Base-by-base conservation (phyloP, 345 rosid genomes). In the Melastoma malabathricum region DNA sequence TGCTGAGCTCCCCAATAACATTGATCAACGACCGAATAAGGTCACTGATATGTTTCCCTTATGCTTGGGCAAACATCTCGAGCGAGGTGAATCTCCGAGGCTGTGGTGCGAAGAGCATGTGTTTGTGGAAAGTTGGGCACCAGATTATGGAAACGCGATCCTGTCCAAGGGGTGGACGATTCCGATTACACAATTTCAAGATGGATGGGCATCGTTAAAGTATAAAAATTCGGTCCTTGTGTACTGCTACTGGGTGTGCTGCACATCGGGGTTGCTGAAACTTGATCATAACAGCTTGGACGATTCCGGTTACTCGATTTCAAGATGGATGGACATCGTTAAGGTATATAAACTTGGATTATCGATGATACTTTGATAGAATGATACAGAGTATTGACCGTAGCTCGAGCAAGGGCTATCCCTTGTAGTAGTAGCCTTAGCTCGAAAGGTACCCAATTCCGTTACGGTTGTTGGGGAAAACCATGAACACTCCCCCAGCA, bases 91-190 rank as follows among this genome's bases (percentile, higher is more conserved):
- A 74, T 56, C 55, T 64, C 63, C 65, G 64, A 50, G 73, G 59
- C 31, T 64, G 75, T 57, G 66, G 75, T 57, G 63, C 81, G 43
- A 74, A 83, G 75, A 90, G 87, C 69, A 66, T 0, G 87, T 78
- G 64, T 89, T 89, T 57, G 89, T 93, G 7, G 97, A 89, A 59
- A 85, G 95, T 63, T 89, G 97, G 97, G 94, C 90, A 9, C 98
- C 96, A 0, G 89, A 84, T 62, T 90, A 78, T 49, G 98, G 98
- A 6, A 90, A 86, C 50, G 98, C 94, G 1, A 63, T 86, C 67
- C 55, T 86, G 44, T 84, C 98, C 1, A 82, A 81, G 74, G 69
- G 68, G 27, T 90, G 92, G 94, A 75, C 63, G 60, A 72, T 50
- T 76, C 94, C 43, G 98, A 90, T 68, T 90, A 84, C 77, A 80